Conservation (phyloP, 2,329 filamentous ascomycete species). For the Colletotrichum kahawae region DNA sequence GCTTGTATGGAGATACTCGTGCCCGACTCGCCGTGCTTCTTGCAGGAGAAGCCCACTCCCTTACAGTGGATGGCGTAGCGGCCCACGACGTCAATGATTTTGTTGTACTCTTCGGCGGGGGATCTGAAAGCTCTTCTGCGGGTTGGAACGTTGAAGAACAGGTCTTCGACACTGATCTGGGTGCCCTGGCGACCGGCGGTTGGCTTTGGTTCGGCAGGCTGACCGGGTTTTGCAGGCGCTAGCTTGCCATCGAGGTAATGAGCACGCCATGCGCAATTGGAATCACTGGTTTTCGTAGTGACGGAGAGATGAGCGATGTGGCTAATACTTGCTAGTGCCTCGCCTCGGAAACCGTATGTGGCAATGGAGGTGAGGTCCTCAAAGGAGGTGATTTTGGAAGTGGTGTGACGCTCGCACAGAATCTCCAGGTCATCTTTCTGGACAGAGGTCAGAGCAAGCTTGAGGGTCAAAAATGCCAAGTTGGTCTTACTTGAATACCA, state of each 20-base stretch:
- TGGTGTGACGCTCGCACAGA: conserved; percentile 94
- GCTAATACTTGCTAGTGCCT: conserved; percentile 95
- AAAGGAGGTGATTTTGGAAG: conserved; percentile 92
- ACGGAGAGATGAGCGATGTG: conserved; percentile 96
- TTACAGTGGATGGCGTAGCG: conserved; percentile 91
- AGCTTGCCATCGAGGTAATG: conserved; percentile 86
- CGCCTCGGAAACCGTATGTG: conserved; percentile 97
- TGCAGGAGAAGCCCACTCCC: conserved; percentile 94
- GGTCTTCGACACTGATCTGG: conserved; percentile 93
- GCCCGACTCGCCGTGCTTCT: conserved; percentile 90
- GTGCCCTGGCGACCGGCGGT: conserved; percentile 89
- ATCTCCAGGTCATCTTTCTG: conserved; percentile 91
- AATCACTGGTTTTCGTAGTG: conserved; percentile 90
- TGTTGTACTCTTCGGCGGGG: conserved; percentile 92
- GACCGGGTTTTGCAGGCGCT: conserved; percentile 83
- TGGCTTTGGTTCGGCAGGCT: conserved; percentile 83
- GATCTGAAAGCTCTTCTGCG: conserved; percentile 90
- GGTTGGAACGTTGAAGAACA: conserved; percentile 96
- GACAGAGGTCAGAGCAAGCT: conserved; percentile 26
- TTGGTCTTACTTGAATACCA: conserved; percentile 77
- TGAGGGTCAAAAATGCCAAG: not conserved
- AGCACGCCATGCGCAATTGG: conserved; percentile 87
- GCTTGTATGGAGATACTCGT: conserved; percentile 81
- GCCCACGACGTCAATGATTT: conserved; percentile 94
- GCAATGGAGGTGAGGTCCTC: conserved; percentile 89